Evolutionary conservation across 768 basidiomycete genomes (phyloP), one percentile per base, ranked within the genome.

Genomic region (Nidula microcarpa): DNA sequence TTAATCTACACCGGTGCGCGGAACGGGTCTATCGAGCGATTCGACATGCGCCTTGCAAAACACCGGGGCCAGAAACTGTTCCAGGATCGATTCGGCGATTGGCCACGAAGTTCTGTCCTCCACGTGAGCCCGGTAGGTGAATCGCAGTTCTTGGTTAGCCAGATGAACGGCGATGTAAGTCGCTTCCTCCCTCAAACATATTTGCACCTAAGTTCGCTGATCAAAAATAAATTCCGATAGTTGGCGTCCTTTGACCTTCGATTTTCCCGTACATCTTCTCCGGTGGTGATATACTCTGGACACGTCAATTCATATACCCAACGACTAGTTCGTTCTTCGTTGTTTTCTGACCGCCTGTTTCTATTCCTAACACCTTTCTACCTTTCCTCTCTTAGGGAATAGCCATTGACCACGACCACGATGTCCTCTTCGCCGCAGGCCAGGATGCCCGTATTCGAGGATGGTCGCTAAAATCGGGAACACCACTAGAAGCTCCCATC

Each of bases 401-500:
- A 5, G 70, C 79, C 1, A 60, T 81, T 14, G 87, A 89, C 57
- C 78, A 82, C 0, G 55, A 65, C 6, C 74, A 85, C 47, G 71
- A 80, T 32, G 78, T 85, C 48, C 61, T 92, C 14, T 88, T 88
- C 54, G 84, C 85, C 7, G 85, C 85, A 0, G 88, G 88, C 8
- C 77, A 83, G 55, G 89, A 92, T 65, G 57, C 68, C 43, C 75
- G 74, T 33, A 76, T 91, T 53, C 81, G 86, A 18, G 78, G 77
- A 2, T 91, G 89, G 89, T 87, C 86, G 9, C 64, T 91, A 7
- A 73, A 66, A 13, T 79, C 76, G 6, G 88, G 87, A 4, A 67
- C 67, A 13, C 69, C 69, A 4, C 54, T 85, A 16, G 18, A 55
- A 17, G 60, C 69, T 37, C 13, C 14, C 9, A 10, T 35, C 64